A percentile compares a stretch with the other conserved stretches of the same genome.
phyloP scores from a whole-genome alignment of 805 yeast species.

The Saccharomycopsis babjevae region DNA sequence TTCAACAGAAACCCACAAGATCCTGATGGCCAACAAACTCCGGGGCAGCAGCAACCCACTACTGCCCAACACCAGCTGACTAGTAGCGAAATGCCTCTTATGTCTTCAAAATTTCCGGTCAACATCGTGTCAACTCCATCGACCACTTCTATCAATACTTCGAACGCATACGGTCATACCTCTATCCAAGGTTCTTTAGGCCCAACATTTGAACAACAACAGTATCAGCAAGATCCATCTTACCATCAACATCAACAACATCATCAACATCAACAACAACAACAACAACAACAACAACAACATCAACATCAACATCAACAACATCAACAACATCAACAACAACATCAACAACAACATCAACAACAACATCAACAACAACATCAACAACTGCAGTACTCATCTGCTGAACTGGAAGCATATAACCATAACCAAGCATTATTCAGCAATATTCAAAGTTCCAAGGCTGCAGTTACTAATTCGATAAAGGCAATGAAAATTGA shows the following conservation, averaged over 20 bases:
- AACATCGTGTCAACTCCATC: conserved; percentile 10
- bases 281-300: neutral
- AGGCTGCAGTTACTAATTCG: conserved; percentile 1
- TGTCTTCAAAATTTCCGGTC: conserved; percentile 13
- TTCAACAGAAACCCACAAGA: conserved; percentile 16
- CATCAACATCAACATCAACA: conserved; percentile 1
- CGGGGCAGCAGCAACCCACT: conserved; percentile 10
- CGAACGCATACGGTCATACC: conserved; percentile 16
- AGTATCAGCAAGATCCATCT: neutral
- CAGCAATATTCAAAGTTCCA: conserved; percentile 15
- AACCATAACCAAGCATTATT: neutral
- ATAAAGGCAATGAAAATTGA: conserved; percentile 13
- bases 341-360: conserved; percentile 16
- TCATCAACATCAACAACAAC: conserved; percentile 13
- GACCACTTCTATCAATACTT: conserved; percentile 14
- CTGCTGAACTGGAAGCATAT: neutral
- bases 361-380: conserved; percentile 15
- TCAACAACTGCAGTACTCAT: neutral
- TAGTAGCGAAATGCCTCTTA: neutral
- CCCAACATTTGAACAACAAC: neutral
- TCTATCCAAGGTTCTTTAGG: conserved; percentile 11
- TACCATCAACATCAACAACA: conserved; percentile 14
- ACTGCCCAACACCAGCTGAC: conserved; percentile 4
- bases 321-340: conserved; percentile 9
- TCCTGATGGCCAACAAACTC: neutral